Percentiles rank a stretch among this genome's conserved stretches.
Conservation (phyloP, 441 rosid genomes). For the Cnidoscolus chayamansa region DNA sequence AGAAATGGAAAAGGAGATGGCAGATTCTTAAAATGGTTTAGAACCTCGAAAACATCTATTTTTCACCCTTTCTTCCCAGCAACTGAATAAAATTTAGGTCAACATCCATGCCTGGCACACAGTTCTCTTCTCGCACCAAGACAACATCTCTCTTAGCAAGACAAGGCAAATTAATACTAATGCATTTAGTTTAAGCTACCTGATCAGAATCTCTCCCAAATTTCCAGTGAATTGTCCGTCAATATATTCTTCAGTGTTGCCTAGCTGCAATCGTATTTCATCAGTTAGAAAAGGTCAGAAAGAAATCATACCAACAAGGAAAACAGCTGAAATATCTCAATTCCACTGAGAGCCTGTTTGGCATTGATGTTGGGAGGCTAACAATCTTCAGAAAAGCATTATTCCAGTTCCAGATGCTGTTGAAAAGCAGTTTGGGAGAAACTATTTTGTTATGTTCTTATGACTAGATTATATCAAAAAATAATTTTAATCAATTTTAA, state of each 20-base stretch:
- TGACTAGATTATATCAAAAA: too few relatives aligned
- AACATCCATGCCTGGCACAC: not conserved
- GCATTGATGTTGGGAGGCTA: too few relatives aligned
- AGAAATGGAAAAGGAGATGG: not conserved
- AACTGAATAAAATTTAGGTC: not conserved
- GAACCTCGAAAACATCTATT: not conserved
- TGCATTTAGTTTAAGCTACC: slow-evolving; percentile 34
- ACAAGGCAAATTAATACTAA: not conserved
- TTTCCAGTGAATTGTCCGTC: slow-evolving; percentile 84
- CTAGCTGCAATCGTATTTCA: slow-evolving; percentile 48
- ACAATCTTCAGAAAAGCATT: too few relatives aligned
- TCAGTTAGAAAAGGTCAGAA: not conserved
- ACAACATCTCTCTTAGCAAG: not conserved
- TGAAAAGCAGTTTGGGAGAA: too few relatives aligned
- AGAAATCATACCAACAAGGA: not conserved
- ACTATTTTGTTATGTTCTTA: too few relatives aligned
- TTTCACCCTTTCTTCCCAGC: not conserved
- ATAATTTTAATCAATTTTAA: too few relatives aligned
- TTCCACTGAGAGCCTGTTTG: too few relatives aligned
- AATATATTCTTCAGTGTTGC: slow-evolving; percentile 79
- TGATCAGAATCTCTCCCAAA: slow-evolving; percentile 83
- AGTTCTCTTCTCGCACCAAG: not conserved
- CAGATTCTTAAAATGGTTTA: not conserved
- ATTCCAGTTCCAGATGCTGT: too few relatives aligned
- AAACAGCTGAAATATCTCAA: not conserved